These are phyloP conservation scores for Starmerella powellii DNA, from an alignment of 805 yeast genomes.

Conservation along the genomic window DNA sequence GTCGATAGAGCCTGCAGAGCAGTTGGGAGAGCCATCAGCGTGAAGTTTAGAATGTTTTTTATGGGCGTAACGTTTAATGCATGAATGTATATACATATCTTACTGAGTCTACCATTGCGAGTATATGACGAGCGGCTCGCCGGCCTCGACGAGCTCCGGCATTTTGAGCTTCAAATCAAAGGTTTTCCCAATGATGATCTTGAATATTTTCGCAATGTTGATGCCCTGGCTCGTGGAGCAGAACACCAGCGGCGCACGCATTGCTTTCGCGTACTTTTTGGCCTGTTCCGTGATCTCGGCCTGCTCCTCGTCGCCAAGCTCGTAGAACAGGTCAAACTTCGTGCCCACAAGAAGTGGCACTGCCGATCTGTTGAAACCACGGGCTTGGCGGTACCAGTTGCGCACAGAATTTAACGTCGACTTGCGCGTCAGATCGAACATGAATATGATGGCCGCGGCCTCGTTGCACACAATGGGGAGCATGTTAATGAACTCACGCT, in stretches of 20 bases:
- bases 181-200: constrained; percentile 77
- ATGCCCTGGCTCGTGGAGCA: constrained; percentile 87
- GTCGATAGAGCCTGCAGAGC: no score
- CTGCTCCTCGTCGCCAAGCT: constrained; percentile 67
- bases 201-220: constrained; percentile 86
- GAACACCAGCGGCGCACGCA: constrained; percentile 74
- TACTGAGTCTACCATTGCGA: constrained; percentile 30
- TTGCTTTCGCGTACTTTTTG: constrained; percentile 71
- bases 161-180: constrained; percentile 72
- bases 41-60: no score
- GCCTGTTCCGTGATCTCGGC: constrained; percentile 73
- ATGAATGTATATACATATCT: not conserved
- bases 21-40: no score
- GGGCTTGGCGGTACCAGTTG: constrained; percentile 88
- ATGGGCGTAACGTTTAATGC: not conserved
- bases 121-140: constrained; percentile 84
- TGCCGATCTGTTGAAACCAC: constrained; percentile 81
- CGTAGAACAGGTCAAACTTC: constrained; percentile 77
- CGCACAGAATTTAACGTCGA: constrained; percentile 76
- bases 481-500: constrained; percentile 89
- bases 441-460: constrained; percentile 79
- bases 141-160: constrained; percentile 71
- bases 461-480: constrained; percentile 83
- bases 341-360: constrained; percentile 89
- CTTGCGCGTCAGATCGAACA: constrained; percentile 81